Percentiles rank a stretch among this genome's conserved stretches.
Evolutionary conservation across 805 yeast species (phyloP).

Genomic region (Saccharomycopsis sp.): DNA sequence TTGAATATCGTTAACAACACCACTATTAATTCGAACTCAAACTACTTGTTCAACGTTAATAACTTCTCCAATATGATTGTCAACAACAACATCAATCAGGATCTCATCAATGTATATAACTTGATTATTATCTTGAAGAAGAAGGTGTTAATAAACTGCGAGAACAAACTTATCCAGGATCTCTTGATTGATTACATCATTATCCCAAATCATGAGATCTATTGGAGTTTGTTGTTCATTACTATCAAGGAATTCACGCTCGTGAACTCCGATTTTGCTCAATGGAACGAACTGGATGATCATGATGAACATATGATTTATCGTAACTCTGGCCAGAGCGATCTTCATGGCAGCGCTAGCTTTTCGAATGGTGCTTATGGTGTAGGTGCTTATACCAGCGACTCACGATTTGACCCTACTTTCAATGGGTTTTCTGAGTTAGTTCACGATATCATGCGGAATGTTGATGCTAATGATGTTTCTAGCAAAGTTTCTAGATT

Average conservation of each 20-base stretch:
- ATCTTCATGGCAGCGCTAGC: conserved; percentile 20
- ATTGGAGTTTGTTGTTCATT: conserved; percentile 40
- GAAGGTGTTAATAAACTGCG: conserved; percentile 43
- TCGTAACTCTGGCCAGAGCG: conserved; percentile 19
- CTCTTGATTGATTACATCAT: conserved; percentile 42
- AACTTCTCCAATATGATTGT: conserved; percentile 20
- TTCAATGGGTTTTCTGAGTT: conserved; percentile 20
- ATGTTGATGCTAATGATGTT: conserved; percentile 11
- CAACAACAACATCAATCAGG: conserved; percentile 23
- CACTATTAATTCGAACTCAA: conserved; percentile 19
- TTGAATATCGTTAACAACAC: conserved; percentile 20
- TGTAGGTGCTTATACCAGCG: conserved; percentile 3
- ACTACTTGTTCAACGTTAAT: conserved; percentile 18
- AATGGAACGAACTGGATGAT: conserved; percentile 18
- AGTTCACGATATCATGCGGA: conserved; percentile 20
- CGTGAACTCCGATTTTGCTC: conserved; percentile 20
- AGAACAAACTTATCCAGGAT: conserved; percentile 42
- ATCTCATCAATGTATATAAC: conserved; percentile 25
- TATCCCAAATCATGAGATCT: conserved; percentile 33
- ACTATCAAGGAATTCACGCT: conserved; percentile 42
- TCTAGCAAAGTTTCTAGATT: conserved; percentile 19
- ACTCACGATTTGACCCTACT: conserved; percentile 4
- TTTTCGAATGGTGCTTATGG: conserved; percentile 16
- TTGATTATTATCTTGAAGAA: conserved; percentile 41
- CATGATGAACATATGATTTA: conserved; percentile 11